Evolutionary conservation across 441 rosid genomes (phyloP).

Genomic region (Lepidium campestre): DNA sequence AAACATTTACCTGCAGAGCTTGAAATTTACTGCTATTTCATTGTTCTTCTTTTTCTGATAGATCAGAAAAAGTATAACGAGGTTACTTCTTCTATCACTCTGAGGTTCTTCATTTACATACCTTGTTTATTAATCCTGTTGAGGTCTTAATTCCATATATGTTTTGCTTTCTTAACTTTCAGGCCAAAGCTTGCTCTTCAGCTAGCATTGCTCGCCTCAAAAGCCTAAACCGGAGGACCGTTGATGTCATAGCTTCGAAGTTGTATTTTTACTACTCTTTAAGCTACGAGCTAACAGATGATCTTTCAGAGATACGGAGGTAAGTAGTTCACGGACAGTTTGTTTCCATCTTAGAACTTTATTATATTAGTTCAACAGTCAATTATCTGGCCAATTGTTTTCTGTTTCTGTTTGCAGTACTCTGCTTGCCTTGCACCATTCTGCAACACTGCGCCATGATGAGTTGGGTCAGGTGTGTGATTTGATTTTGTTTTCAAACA

Average conservation of each 20-base stretch:
- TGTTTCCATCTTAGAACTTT: background rate
- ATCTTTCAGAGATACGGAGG: slow-evolving; percentile 59
- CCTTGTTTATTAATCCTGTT: background rate
- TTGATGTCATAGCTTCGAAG: slow-evolving; percentile 52
- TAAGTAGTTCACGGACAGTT: slow-evolving; percentile 10
- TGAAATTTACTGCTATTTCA: slow-evolving; percentile 47
- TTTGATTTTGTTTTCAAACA: background rate
- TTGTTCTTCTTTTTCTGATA: slow-evolving; percentile 50
- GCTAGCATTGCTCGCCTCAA: slow-evolving; percentile 51
- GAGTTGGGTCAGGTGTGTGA: slow-evolving; percentile 50
- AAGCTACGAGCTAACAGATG: slow-evolving; percentile 45
- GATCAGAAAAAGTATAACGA: slow-evolving; percentile 50
- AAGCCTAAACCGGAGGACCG: slow-evolving; percentile 44
- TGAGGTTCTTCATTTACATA: background rate
- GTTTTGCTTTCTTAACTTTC: background rate
- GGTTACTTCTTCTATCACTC: slow-evolving; percentile 19
- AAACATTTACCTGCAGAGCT: slow-evolving; percentile 49
- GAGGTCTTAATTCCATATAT: background rate
- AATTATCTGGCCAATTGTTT: background rate
- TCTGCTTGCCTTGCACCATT: slow-evolving; percentile 43
- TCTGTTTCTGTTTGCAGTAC: slow-evolving; percentile 29
- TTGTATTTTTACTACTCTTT: slow-evolving; percentile 48
- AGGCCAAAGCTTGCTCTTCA: slow-evolving; percentile 60
- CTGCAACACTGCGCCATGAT: slow-evolving; percentile 45
- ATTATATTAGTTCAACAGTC: background rate